A percentile compares a stretch with the other conserved stretches of the same genome.
Conservation (phyloP, 345 rosid genomes). For the Pugionium cornutum region DNA sequence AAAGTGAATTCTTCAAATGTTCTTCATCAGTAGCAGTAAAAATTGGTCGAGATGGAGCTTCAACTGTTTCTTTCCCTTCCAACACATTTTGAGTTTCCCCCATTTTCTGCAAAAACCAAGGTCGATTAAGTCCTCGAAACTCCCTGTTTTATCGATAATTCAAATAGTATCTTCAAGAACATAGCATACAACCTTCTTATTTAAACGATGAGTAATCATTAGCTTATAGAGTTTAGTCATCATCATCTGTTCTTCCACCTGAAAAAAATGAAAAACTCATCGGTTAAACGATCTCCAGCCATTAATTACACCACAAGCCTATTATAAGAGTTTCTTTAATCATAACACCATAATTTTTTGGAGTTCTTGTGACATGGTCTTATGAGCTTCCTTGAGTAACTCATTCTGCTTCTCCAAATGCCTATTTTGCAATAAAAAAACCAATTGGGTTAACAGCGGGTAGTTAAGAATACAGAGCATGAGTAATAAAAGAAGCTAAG, state of each 20-base stretch:
- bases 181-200: slow-evolving; percentile 48
- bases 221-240: slow-evolving; percentile 71
- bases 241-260: slow-evolving; percentile 85
- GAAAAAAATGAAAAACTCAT: slow-evolving; percentile 6
- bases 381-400: slow-evolving; percentile 46
- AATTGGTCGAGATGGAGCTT: slow-evolving; percentile 19
- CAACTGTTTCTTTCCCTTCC: slow-evolving; percentile 1
- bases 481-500: slow-evolving; percentile 15
- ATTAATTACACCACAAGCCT: not conserved
- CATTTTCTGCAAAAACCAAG: slow-evolving; percentile 30
- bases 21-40: slow-evolving; percentile 19
- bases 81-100: not conserved
- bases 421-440: slow-evolving; percentile 34
- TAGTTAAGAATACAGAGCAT: not conserved
- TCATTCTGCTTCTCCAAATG: slow-evolving; percentile 67
- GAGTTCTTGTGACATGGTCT: slow-evolving; percentile 50
- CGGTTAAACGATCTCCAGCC: not conserved
- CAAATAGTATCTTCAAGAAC: slow-evolving; percentile 1
- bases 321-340: not conserved
- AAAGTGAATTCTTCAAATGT: slow-evolving; percentile 4
- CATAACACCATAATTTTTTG: slow-evolving; percentile 54
- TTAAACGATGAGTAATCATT: slow-evolving; percentile 47
- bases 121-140: not conserved
- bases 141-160: not conserved
- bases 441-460: not conserved